These are phyloP conservation scores for Botrytis paeoniae DNA, from an alignment of 2,329 filamentous ascomycete genomes.

Conservation along the genomic window DNA sequence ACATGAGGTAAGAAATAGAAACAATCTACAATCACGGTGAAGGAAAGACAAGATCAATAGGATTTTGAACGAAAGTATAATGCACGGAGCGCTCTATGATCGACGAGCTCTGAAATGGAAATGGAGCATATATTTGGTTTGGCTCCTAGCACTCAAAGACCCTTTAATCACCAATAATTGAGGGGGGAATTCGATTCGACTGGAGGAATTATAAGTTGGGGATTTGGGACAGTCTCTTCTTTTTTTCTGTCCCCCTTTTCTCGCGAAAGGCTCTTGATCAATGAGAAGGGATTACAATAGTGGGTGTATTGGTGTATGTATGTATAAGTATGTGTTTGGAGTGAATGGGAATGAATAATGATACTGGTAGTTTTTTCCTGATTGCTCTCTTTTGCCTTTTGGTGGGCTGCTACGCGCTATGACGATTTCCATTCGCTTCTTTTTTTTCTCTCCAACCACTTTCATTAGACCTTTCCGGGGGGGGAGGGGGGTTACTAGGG, in stretches of 20 bases:
- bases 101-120: constrained; percentile 15
- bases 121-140: neutral
- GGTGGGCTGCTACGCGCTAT: constrained; percentile 24
- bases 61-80: constrained; percentile 10
- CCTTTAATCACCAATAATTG: constrained; percentile 13
- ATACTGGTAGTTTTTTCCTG: neutral
- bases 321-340: neutral
- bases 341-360: neutral
- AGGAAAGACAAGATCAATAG: constrained; percentile 19
- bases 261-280: neutral
- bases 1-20: constrained; percentile 20
- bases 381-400: neutral
- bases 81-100: constrained; percentile 31
- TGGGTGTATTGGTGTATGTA: neutral
- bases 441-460: neutral
- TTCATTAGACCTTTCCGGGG: neutral
- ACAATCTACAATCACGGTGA: constrained; percentile 25
- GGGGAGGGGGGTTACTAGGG: neutral
- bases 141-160: constrained; percentile 24
- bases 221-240: neutral
- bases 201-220: neutral
- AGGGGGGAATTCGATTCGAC: neutral
- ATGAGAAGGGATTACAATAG: neutral
- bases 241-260: neutral
- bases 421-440: constrained; percentile 20